Evolutionary conservation across 352 stramenopile genomes (phyloP), one percentile per base, ranked within the genome.

Genomic region (Thalassiosira sp.): DNA sequence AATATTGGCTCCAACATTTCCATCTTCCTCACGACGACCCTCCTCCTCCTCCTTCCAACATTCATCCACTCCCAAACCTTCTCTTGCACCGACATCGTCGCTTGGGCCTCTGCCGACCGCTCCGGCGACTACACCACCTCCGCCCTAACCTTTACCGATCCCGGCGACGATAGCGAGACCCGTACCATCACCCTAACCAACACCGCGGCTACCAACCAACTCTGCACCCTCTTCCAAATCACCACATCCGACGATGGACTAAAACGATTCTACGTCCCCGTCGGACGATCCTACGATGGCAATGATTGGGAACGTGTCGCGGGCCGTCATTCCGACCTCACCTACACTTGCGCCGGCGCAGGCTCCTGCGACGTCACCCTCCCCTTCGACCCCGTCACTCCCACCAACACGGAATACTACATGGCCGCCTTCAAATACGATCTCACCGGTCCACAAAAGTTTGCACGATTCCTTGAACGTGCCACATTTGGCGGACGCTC

Each of bases 401-500:
- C n/a, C 0, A 11, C 16, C 1, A n/a, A n/a, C n/a, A n/a, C n/a
- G n/a, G 1, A 18, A 7, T 79, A 83, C 27, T 63, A 67, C 37
- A 2, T 83, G 18, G 63, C 54, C 7, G 16, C 20, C 5, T 79
- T 59, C 40, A 11, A 10, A 10, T 52, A 73, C 28, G n/a, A 43
- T 16, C 15, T 76, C 11, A 64, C 45, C 11, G 13, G 0, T 1
- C 8, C 1, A 11, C 60, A 79, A 28, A 63, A 51, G 0, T 45
- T 37, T 46, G 69, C 64, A 8, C 49, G 79, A 16, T 86, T 86
- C 51, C 59, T 81, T 35, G 69, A 84, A 42, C 46, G 56, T 33
- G 68, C 65, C 8, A 72, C 79, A 3, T 86, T 86, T 60, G 79
- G 79, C 22, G 56, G 0, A 74, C 45, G 3, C n/a, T 37, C 6